These are phyloP conservation scores for Crithidia mellificae DNA, from an alignment of 208 protist genomes.

Conservation along the genomic window DNA sequence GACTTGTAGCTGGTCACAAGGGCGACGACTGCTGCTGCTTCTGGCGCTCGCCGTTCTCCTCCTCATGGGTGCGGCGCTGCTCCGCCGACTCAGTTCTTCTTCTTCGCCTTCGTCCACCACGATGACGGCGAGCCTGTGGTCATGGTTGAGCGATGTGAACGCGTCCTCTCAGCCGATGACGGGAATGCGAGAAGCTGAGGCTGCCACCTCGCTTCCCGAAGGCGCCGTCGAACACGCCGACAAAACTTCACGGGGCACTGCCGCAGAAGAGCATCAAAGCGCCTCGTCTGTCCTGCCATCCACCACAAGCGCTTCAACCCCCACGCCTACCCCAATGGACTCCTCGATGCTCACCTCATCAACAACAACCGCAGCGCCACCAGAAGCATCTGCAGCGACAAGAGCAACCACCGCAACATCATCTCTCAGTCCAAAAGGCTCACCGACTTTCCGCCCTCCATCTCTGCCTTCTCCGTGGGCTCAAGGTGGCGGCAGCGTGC, in stretches of 20 bases:
- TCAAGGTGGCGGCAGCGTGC: constrained; percentile 21
- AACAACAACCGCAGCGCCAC: no score
- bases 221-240: no score
- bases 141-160: no score
- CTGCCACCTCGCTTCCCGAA: no score
- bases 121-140: background rate
- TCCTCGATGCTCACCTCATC: no score
- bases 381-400: no score
- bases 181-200: no score
- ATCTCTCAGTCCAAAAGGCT: background rate
- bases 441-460: background rate
- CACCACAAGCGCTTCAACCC: background rate
- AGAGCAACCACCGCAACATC: background rate
- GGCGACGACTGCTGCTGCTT: background rate
- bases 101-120: no score
- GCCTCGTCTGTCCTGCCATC: no score
- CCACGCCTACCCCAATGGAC: background rate
- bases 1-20: background rate
- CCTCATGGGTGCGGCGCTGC: background rate
- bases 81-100: background rate
- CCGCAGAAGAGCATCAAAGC: no score
- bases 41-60: background rate
- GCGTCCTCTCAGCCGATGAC: no score
- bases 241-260: no score
- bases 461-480: constrained; percentile 7